Evolutionary conservation across 2,329 filamentous ascomycete species (phyloP).

Genomic region (Lasiodiplodia hormozganensis): DNA sequence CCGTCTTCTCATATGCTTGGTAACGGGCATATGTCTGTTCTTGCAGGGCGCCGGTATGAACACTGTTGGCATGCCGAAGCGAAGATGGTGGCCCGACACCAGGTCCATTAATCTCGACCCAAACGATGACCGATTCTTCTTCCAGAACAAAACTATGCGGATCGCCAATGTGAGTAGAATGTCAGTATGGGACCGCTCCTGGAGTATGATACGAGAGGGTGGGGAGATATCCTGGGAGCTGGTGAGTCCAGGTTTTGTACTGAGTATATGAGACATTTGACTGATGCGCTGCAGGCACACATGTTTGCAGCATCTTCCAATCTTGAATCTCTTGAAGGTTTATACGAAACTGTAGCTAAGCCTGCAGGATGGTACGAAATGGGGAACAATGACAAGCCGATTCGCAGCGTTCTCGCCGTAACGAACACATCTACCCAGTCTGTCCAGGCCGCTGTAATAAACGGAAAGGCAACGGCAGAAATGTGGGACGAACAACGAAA

Average conservation of each 20-base stretch:
- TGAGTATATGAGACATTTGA: fast-evolving
- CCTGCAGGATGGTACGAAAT: not conserved
- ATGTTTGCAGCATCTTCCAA: not conserved
- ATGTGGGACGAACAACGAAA: not conserved
- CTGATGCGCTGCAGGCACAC: not conserved
- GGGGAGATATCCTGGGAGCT: not conserved
- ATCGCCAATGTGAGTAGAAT: not conserved
- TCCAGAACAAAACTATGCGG: not conserved
- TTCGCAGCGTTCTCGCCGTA: not conserved
- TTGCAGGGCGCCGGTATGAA: not conserved
- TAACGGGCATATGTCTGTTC: not conserved
- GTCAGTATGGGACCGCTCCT: not conserved
- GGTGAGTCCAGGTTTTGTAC: not conserved
- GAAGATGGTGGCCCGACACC: not conserved
- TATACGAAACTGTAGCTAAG: not conserved
- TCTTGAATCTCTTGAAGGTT: not conserved
- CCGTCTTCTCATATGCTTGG: not conserved
- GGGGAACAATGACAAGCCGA: not conserved
- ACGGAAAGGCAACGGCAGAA: not conserved
- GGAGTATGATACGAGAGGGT: not conserved
- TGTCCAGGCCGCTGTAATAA: not conserved
- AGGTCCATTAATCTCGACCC: not conserved
- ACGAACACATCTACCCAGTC: not conserved
- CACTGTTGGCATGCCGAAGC: not conserved
- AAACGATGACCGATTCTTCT: not conserved